These are phyloP conservation scores for Cucumis hystrix DNA, from an alignment of 306 rosid genomes.

Conservation along the genomic window DNA sequence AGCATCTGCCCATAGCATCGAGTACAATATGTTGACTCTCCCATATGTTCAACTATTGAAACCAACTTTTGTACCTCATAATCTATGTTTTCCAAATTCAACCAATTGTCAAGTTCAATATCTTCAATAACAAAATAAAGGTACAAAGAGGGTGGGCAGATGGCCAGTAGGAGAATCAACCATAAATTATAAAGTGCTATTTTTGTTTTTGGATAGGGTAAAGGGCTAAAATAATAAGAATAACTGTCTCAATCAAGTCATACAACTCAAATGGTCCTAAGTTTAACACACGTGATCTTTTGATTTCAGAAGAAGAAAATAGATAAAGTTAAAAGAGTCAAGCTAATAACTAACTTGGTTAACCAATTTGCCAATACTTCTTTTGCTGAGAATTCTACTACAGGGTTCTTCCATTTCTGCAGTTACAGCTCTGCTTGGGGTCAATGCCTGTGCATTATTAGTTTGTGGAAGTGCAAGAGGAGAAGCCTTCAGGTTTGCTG, in stretches of 20 bases:
- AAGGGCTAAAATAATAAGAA: not conserved
- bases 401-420: conserved; percentile 54
- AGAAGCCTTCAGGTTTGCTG: conserved; percentile 52
- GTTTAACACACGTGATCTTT: not conserved
- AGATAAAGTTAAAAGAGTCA: not conserved
- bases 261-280: not conserved
- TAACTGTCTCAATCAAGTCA: not conserved
- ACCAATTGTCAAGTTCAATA: not conserved
- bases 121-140: not conserved
- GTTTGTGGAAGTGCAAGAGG: conserved; percentile 45
- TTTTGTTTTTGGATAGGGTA: not conserved
- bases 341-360: conserved; percentile 38
- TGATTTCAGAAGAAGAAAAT: conserved; percentile 1
- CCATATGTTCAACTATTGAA: not conserved
- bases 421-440: conserved; percentile 34
- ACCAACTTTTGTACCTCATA: not conserved
- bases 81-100: not conserved
- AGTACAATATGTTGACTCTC: not conserved
- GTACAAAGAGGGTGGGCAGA: not conserved
- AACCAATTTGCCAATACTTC: conserved; percentile 81
- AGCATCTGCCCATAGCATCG: not conserved
- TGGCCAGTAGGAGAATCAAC: not conserved
- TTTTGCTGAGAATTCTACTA: conserved; percentile 73
- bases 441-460: conserved; percentile 27
- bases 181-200: not conserved